Evolutionary conservation across 139 green algal species (phyloP), one percentile per base, ranked within the genome.

Genomic region (Coelastrella sp.): DNA sequence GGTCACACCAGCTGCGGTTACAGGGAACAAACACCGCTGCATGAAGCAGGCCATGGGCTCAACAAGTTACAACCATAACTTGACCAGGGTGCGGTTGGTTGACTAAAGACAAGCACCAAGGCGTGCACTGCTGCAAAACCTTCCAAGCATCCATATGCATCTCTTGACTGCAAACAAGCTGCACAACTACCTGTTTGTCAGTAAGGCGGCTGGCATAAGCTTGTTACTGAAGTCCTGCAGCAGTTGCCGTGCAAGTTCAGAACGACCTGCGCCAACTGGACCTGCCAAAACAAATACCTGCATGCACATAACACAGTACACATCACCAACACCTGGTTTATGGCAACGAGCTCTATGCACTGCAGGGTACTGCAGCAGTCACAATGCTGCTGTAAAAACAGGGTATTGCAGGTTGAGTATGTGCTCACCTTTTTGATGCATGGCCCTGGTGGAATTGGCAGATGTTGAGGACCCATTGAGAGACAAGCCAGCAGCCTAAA

Each of bases 231-330:
- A 85, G 45, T 89, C 88, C 2, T 43, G 7, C 43, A 93, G 62
- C 66, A 94, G 79, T 83, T 83, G 71, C 23, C n/a, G 5, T 5
- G 91, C 68, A n/a, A 92, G 64, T 0, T 69, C 88, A 43, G 6
- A 77, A 75, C 93, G 91, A 81, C 91, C 91, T 2, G 66, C 75
- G 13, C 83, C 89, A 0, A 38, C 38, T 2, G 90, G 88, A 3
- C 91, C 91, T 11, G 72, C 81, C 34, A 94, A 45, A 27, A 89
- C 72, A 83, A 93, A 83, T 41, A 93, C 45, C 79, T 90, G 86
- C 79, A 84, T 8, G 25, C 21, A 40, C 62, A 2, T 0, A 9
- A 30, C 71, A 79, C 53, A 32, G 4, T 21, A 64, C 17, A n/a
- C 2, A 64, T 64, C 6, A 64, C 53, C 17, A 57, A 17, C 67